Percentiles rank a stretch among this genome's conserved stretches.
Evolutionary conservation across 495 filamentous ascomycete species (phyloP).

Genomic region (Extremus antarcticus): DNA sequence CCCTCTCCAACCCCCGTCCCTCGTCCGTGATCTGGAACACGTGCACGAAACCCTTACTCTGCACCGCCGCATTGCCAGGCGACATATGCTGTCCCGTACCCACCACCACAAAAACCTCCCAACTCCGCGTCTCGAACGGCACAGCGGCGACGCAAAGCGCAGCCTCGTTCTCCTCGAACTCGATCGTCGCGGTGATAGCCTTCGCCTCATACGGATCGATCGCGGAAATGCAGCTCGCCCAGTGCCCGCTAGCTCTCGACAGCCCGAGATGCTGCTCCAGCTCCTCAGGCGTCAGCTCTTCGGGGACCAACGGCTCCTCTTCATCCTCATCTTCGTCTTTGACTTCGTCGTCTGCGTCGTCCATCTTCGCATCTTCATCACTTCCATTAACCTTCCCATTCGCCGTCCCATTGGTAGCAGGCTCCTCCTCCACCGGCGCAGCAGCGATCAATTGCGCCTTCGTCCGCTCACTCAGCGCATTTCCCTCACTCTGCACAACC

Average conservation of each 20-base stretch:
- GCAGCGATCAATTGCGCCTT: slow-evolving; percentile 56
- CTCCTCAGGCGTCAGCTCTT: neutral
- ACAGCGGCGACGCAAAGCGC: slow-evolving; percentile 78
- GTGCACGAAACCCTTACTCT: slow-evolving; percentile 75
- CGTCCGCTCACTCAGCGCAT: slow-evolving; percentile 67
- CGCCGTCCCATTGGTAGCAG: neutral
- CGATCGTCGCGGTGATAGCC: slow-evolving; percentile 58
- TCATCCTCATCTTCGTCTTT: neutral
- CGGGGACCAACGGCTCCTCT: neutral
- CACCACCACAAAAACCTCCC: slow-evolving; percentile 82
- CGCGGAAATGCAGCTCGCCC: slow-evolving; percentile 89
- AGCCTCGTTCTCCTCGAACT: slow-evolving; percentile 82
- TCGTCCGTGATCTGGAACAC: slow-evolving; percentile 85
- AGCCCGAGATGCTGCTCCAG: slow-evolving; percentile 67
- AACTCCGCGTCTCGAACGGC: slow-evolving; percentile 74
- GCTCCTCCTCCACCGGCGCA: too few relatives aligned
- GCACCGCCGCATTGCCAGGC: slow-evolving; percentile 25
- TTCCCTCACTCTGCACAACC: slow-evolving; percentile 85
- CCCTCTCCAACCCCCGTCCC: slow-evolving; percentile 78
- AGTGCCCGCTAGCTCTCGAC: slow-evolving; percentile 68
- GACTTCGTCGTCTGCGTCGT: neutral
- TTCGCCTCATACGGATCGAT: slow-evolving; percentile 73
- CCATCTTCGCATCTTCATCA: neutral
- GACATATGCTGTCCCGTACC: slow-evolving; percentile 83
- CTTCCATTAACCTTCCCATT: neutral